A percentile compares a stretch with the other conserved stretches of the same genome.
Conservation (phyloP, 495 filamentous ascomycete species). For the Cudoniella acicularis region DNA sequence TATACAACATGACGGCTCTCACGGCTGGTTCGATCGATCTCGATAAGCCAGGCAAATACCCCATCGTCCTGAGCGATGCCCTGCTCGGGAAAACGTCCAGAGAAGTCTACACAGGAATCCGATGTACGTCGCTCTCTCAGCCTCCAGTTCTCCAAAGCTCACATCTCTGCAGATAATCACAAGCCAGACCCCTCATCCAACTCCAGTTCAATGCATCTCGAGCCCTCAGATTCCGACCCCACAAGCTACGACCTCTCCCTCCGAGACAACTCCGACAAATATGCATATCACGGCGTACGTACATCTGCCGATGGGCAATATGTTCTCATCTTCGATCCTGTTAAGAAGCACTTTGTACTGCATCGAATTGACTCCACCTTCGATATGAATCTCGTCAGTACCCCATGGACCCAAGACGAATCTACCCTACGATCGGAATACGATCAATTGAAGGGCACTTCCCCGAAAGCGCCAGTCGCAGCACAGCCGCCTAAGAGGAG, state of each 20-base stretch:
- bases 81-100: constrained; percentile 48
- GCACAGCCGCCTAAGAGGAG: constrained; percentile 15
- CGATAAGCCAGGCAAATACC: constrained; percentile 45
- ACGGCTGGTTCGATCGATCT: constrained; percentile 16
- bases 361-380: constrained; percentile 55
- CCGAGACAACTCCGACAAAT: constrained; percentile 42
- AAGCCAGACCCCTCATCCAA: constrained; percentile 39
- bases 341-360: constrained; percentile 50
- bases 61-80: constrained; percentile 51
- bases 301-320: constrained; percentile 46
- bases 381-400: constrained; percentile 49
- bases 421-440: constrained; percentile 18
- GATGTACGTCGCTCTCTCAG: constrained; percentile 36
- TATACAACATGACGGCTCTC: constrained; percentile 5
- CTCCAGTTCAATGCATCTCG: constrained; percentile 42
- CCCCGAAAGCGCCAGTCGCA: constrained; percentile 1
- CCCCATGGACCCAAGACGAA: constrained; percentile 21
- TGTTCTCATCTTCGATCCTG: constrained; percentile 52
- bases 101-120: constrained; percentile 48
- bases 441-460: constrained; percentile 11
- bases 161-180: constrained; percentile 45
- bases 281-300: constrained; percentile 46
- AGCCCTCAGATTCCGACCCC: constrained; percentile 30
- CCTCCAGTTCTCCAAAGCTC: background rate
- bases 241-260: constrained; percentile 36